phyloP scores from a whole-genome alignment of 305 asterid species.

The Solanum hybrid region DNA sequence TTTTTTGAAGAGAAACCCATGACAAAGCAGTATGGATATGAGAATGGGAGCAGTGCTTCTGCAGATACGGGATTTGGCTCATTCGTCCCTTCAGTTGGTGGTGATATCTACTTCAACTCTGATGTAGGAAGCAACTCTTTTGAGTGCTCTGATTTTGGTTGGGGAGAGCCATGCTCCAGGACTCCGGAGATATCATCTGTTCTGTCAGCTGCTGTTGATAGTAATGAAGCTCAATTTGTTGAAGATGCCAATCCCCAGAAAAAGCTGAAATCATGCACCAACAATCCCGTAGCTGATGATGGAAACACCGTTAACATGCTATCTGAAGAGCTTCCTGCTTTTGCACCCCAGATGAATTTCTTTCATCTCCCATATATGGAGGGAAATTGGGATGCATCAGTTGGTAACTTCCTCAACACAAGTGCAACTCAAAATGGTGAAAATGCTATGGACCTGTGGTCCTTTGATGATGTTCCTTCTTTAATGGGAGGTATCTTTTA shows the following conservation, averaged over 20 bases:
- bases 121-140: constrained; percentile 81
- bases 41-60: constrained; percentile 19
- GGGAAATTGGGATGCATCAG: constrained; percentile 69
- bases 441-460: constrained; percentile 65
- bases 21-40: constrained; percentile 27
- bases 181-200: constrained; percentile 80
- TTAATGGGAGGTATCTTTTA: constrained; percentile 51
- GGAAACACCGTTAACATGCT: constrained; percentile 12
- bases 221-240: constrained; percentile 32
- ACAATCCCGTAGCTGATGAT: constrained; percentile 15
- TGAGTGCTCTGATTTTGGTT: constrained; percentile 70
- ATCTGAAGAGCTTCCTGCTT: constrained; percentile 36
- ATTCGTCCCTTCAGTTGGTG: constrained; percentile 29
- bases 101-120: constrained; percentile 50
- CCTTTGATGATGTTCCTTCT: constrained; percentile 56
- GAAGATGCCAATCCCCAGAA: constrained; percentile 41
- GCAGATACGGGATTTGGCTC: constrained; percentile 34
- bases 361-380: constrained; percentile 52
- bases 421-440: constrained; percentile 46
- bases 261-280: constrained; percentile 35
- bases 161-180: constrained; percentile 58
- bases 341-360: constrained; percentile 64
- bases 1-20: constrained; percentile 58
- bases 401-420: constrained; percentile 63
- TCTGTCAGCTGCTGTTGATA: constrained; percentile 50